Conservation (phyloP, 1,284 basidiomycete genomes). For the Amylostereum chailletii region DNA sequence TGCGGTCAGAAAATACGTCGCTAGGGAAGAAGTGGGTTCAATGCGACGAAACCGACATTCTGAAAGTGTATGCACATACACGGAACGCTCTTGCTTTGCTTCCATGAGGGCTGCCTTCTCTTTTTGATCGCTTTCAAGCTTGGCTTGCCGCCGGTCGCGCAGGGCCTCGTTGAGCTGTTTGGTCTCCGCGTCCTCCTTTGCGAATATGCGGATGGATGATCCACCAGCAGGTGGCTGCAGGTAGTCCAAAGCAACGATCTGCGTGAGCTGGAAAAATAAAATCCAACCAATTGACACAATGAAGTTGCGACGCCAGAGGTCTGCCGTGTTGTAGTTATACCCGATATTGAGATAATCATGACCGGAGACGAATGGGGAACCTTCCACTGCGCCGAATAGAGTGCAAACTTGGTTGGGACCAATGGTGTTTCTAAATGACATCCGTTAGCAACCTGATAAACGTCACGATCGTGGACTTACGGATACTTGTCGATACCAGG, state of each 20-base stretch:
- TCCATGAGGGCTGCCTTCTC: slow-evolving; percentile 25
- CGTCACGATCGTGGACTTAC: slow-evolving; percentile 29
- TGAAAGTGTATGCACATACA: slow-evolving; percentile 15
- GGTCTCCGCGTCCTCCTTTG: slow-evolving; percentile 59
- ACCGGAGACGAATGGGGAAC: slow-evolving; percentile 41
- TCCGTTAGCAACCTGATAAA: slow-evolving; percentile 13
- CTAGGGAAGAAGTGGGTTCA: neutral
- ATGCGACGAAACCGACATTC: neutral
- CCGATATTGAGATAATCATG: slow-evolving; percentile 51
- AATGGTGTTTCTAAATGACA: slow-evolving; percentile 27
- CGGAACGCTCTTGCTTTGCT: slow-evolving; percentile 11
- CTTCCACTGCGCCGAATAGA: slow-evolving; percentile 46
- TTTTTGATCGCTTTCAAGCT: slow-evolving; percentile 18
- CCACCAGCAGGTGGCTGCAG: slow-evolving; percentile 46
- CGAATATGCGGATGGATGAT: slow-evolving; percentile 50
- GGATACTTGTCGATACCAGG: slow-evolving; percentile 58
- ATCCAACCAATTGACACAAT: slow-evolving; percentile 54
- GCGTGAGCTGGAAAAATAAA: slow-evolving; percentile 57
- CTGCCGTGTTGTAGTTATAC: slow-evolving; percentile 38
- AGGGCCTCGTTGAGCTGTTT: slow-evolving; percentile 58
- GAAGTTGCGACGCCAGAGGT: slow-evolving; percentile 57
- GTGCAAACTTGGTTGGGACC: slow-evolving; percentile 67
- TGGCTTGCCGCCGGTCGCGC: slow-evolving; percentile 38
- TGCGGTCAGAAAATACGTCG: slow-evolving; percentile 25
- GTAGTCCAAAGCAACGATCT: slow-evolving; percentile 53